phyloP scores from a whole-genome alignment of 176 grass and related monocot species.

The Ananas comosus region DNA sequence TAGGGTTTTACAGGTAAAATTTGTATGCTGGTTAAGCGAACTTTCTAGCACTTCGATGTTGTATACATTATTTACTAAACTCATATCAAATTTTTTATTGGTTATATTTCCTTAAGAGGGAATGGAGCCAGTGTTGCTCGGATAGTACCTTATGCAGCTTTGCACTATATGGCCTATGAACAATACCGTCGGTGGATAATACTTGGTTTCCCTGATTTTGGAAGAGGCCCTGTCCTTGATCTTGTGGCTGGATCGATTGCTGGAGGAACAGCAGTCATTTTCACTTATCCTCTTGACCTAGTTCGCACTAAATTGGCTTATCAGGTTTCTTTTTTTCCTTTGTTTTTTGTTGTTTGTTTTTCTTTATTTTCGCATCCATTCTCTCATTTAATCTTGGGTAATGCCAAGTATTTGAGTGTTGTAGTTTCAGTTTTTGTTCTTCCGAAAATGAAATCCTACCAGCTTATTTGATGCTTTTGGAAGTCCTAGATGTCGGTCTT shows the following conservation, averaged over 20 bases:
- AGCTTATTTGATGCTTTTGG: neutral
- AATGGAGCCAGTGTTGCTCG: conserved; percentile 94
- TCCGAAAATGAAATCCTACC: neutral
- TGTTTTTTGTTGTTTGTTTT: neutral
- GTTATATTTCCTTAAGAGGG: conserved; percentile 38
- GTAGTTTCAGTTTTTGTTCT: neutral
- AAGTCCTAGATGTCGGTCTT: neutral
- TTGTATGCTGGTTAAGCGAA: conserved; percentile 15
- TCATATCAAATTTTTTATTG: conserved; percentile 6
- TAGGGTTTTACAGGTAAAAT: conserved; percentile 87
- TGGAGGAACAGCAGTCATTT: conserved; percentile 92
- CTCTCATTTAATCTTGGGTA: neutral
- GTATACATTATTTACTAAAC: conserved; percentile 9
- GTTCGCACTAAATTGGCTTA: conserved; percentile 89
- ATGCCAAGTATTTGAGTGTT: neutral
- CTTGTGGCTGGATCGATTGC: conserved; percentile 67
- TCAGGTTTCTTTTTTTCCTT: conserved; percentile 42
- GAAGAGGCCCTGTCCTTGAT: conserved; percentile 85
- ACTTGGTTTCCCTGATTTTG: conserved; percentile 66
- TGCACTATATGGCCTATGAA: conserved; percentile 99
- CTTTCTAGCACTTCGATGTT: neutral
- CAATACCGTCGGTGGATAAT: conserved; percentile 92
- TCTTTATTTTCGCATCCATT: neutral
- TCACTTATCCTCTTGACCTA: conserved; percentile 91
- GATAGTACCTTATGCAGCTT: conserved; percentile 93